Base-by-base conservation (phyloP, 345 rosid species). In the Corchorus capsularis region DNA sequence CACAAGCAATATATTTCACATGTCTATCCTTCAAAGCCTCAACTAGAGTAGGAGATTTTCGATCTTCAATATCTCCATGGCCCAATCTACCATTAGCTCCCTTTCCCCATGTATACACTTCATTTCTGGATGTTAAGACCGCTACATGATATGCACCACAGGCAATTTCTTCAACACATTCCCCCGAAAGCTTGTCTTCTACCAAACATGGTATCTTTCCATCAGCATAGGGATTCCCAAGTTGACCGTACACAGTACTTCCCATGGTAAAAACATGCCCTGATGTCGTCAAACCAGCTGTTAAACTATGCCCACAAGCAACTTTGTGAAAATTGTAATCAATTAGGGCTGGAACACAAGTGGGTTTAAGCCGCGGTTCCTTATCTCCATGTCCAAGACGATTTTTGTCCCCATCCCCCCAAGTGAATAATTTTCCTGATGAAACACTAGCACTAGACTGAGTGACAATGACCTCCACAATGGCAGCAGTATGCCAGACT, bases 81-180 rank as follows among this genome's bases (percentile, higher is more conserved):
- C 99, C 99, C 85, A 95, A 73, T 82, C 97, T 92, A 79, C 99
- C 98, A 82, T 93, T 95, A 52, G 99, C 98, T 78, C 99, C 98
- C 78, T 90, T 95, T 1, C 99, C 99, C 99, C 98, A 95, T 13
- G 97, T 90, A 82, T 88, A 95, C 35, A 93, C 93, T 82, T 93
- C 97, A 63, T 92, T 93, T 79, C 85, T 85, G 35, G 96, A 84
- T n/a, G 96, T 93, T 77, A 95, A 80, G 74, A 87, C 94, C 2
- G 91, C 89, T 15, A 92, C 93, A 71, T 93, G 99, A 85, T 95
- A 95, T 34, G 94, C 86, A 83, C 99, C 98, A 19, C 97, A 90
- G 39, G 98, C 85, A 81, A 95, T 89, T 84, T 94, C 97, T 83
- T 93, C 97, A 75, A 93, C 94, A 72, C 78, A 79, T 55, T 93